Conservation (phyloP, 371 early-diverging fungal species). For the Mortierella sp. region DNA sequence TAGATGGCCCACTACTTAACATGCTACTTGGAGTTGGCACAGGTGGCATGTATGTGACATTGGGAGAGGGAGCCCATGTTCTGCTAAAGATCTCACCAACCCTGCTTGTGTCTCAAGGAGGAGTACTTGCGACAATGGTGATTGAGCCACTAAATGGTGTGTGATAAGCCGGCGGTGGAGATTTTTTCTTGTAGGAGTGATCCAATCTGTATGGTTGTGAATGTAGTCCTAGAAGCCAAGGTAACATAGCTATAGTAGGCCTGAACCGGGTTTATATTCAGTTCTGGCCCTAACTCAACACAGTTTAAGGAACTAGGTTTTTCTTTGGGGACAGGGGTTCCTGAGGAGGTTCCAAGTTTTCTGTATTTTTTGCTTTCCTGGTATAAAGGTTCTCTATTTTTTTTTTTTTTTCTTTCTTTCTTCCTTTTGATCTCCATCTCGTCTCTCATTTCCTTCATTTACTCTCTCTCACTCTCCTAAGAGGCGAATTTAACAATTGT, state of each 20-base stretch:
- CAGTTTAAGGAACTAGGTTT: neutral
- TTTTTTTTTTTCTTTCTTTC: neutral
- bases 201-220: conserved; percentile 63
- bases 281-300: neutral
- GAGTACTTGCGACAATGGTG: conserved; percentile 63
- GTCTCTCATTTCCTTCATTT: neutral
- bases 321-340: neutral
- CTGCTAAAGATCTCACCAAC: conserved; percentile 65
- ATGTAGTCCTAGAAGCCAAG: conserved; percentile 64
- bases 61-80: conserved; percentile 60
- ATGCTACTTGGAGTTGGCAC: conserved; percentile 83
- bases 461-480: neutral
- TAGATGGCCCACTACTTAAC: conserved; percentile 88
- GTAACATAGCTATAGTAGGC: neutral
- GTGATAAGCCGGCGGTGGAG: conserved; percentile 66
- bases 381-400: too few relatives aligned
- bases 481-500: neutral
- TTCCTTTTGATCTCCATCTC: neutral
- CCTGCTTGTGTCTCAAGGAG: conserved; percentile 66
- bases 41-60: conserved; percentile 70
- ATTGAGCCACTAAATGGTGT: conserved; percentile 67
- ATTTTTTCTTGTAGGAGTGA: conserved; percentile 63
- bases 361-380: too few relatives aligned
- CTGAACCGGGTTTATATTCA: neutral
- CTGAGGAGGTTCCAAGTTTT: too few relatives aligned